A percentile compares a stretch with the other conserved stretches of the same genome.
Conservation (phyloP, 2,329 filamentous ascomycete genomes). For the Chalaropsis ovoidea region DNA sequence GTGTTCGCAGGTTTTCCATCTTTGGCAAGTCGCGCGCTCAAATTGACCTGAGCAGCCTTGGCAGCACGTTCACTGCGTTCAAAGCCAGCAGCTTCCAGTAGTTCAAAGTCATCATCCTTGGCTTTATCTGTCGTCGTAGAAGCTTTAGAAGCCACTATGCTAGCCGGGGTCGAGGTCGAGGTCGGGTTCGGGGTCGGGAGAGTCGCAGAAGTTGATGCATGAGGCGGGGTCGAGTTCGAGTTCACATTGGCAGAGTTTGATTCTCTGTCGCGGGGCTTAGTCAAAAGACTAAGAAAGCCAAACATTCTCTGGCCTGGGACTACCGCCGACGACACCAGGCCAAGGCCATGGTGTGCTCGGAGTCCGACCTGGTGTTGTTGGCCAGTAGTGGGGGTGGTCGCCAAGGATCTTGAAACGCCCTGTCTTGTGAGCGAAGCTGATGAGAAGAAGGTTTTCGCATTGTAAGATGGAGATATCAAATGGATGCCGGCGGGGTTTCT, state of each 20-base stretch:
- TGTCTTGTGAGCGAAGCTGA: constrained; percentile 6
- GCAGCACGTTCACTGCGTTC: constrained; percentile 72
- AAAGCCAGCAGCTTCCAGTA: constrained; percentile 39
- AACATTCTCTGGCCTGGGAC: constrained; percentile 12
- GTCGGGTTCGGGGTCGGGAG: constrained; percentile 15
- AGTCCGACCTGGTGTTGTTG: constrained; percentile 2
- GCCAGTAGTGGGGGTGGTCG: background rate
- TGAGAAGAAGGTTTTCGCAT: constrained; percentile 9
- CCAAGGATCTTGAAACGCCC: background rate
- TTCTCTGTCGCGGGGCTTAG: constrained; percentile 16
- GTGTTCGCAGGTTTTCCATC: constrained; percentile 49
- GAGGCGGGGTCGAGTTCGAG: constrained; percentile 7
- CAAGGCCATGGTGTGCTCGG: background rate
- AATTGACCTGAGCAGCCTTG: constrained; percentile 78
- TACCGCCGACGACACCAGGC: background rate
- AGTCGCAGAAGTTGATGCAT: constrained; percentile 15
- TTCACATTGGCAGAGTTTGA: constrained; percentile 8
- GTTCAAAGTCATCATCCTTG: constrained; percentile 33
- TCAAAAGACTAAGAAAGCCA: constrained; percentile 12
- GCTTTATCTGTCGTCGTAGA: constrained; percentile 10
- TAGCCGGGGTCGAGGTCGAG: constrained; percentile 16
- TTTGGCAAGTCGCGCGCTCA: constrained; percentile 78
- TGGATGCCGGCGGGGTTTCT: background rate
- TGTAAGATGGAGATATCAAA: background rate
- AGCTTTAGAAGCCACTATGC: constrained; percentile 16